Conservation (phyloP, 1,139 yeast species). For the Saccharomyces hybrid region DNA sequence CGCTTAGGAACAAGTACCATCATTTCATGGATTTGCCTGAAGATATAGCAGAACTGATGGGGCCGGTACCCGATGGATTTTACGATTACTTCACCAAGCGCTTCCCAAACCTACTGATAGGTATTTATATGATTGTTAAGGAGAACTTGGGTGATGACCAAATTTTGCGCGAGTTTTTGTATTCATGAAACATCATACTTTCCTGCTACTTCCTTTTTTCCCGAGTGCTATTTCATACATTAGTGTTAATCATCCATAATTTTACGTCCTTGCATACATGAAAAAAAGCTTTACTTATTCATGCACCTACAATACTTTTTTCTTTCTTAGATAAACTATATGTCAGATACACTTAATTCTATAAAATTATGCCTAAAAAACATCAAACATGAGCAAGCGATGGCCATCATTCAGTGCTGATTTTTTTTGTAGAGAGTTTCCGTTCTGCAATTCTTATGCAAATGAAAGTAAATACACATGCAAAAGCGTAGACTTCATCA, state of each 20-base stretch:
- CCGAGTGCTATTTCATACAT: not conserved
- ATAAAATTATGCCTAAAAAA: not conserved
- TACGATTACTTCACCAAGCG: slow-evolving; percentile 62
- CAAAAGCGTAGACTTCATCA: slow-evolving; percentile 59
- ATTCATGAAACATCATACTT: slow-evolving; percentile 1
- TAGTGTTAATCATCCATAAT: not conserved
- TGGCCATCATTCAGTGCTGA: not conserved
- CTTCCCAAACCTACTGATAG: slow-evolving; percentile 76
- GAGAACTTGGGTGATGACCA: slow-evolving; percentile 54
- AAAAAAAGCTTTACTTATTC: not conserved
- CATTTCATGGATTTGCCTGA: slow-evolving; percentile 86
- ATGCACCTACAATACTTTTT: not conserved
- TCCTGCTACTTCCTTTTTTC: not conserved
- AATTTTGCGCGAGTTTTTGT: slow-evolving; percentile 48
- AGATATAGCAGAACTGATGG: slow-evolving; percentile 52
- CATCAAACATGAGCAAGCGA: not conserved
- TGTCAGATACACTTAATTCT: not conserved
- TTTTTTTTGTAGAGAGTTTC: slow-evolving; percentile 6
- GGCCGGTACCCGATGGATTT: slow-evolving; percentile 79
- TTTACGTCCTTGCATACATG: not conserved
- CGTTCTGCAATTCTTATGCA: slow-evolving; percentile 35
- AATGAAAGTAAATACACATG: slow-evolving; percentile 46
- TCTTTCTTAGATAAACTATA: not conserved
- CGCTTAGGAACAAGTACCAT: slow-evolving; percentile 84
- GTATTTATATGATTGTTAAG: slow-evolving; percentile 59